Base-by-base conservation (phyloP, 768 basidiomycete genomes). In the Leccinum subgranulosum region DNA sequence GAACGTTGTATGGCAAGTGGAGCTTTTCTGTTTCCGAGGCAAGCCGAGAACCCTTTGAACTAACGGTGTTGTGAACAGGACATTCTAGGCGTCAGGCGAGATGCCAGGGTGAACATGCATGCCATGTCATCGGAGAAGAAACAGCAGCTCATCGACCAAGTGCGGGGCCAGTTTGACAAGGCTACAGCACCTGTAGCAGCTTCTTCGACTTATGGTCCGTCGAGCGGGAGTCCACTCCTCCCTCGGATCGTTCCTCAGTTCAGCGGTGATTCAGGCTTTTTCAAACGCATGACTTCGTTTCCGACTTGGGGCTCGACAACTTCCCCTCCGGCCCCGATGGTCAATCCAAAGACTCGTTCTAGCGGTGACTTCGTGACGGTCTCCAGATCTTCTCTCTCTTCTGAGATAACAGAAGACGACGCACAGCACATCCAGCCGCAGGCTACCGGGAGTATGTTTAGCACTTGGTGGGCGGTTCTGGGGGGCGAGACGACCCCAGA, bases 391-490 rank as follows among this genome's bases (percentile, higher is more conserved):
- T 66, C 54, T 65, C 59, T 14, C 69, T 71, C 41, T 60, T 57
- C 31, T 1, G 69, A 76, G 49, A 77, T 69, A 47, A 50, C 62
- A 1, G 64, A 60, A 5, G 79, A 64, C 39, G 57, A 34, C 21
- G 58, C 63, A 25, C 73, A 74, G 51, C 75, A 75, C 10, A 66
- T 84, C 27, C 83, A 81, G 53, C 79, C 87, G 14, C 91, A 93
- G 66, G 77, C 64, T 15, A 92, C 91, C 3, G 91, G 92, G 9
- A 81, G 89, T 11, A 73, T 90, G 33, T 93, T 89, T 84, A 79
- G 81, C 56, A 82, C 78, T 54, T 93, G 85, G 84, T 94, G 88
- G 88, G 70, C 77, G 28, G 83, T 81, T n/a, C 80, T 87, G 8
- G 86, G 86, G 6, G 83, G 81, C 1, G 79, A 81, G 15, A 72